Evolutionary conservation across 345 rosid genomes (phyloP).

Genomic region (Eucalyptus curtisii): DNA sequence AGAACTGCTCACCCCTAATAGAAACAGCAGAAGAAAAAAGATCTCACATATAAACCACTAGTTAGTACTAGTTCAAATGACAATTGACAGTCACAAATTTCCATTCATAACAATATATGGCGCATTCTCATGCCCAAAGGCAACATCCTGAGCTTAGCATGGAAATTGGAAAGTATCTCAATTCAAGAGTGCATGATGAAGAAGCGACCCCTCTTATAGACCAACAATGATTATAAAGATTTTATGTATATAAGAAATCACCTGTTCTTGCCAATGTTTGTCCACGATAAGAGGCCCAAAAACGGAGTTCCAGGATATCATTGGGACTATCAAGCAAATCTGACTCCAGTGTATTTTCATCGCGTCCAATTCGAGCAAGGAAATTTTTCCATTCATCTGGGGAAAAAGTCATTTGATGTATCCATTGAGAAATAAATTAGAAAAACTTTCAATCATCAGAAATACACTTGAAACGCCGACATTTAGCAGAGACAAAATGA

Average conservation of each 20-base stretch:
- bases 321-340: conserved; percentile 57
- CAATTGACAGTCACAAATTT: not conserved
- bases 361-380: conserved; percentile 94
- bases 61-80: not conserved
- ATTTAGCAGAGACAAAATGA: not conserved
- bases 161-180: not conserved
- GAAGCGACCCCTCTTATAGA: not conserved
- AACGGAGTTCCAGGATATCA: conserved; percentile 91
- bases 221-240: not conserved
- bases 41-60: not conserved
- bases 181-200: not conserved
- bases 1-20: no score
- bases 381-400: conserved; percentile 98
- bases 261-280: conserved; percentile 98
- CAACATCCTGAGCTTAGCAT: not conserved
- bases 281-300: conserved; percentile 99
- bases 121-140: not conserved
- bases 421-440: not conserved
- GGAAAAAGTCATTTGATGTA: not conserved
- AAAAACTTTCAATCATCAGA: not conserved
- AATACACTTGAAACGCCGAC: fast-evolving
- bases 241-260: not conserved
- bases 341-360: conserved; percentile 71
- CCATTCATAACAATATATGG: not conserved
- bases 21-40: not conserved